Evolutionary conservation across 371 early-diverging fungal species (phyloP), one percentile per base, ranked within the genome.

Genomic region (Mortierella sp.): DNA sequence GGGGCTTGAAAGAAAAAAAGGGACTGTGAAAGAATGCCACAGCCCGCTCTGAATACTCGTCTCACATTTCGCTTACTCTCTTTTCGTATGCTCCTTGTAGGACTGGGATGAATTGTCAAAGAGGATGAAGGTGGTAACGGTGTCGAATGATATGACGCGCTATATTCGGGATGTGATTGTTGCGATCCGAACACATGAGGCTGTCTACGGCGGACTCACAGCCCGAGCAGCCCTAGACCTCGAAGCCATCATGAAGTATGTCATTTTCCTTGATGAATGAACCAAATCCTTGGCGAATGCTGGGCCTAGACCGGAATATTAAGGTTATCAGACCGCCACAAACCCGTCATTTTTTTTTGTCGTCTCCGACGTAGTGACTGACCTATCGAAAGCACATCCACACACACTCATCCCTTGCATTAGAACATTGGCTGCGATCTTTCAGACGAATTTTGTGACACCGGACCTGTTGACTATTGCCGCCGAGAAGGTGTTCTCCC

Each of bases 141-240:
- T 93, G 27, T 89, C 91, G 76, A 92, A 90, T 72, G 93, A 93
- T 58, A 91, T 93, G 71, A 90, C 88, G 43, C 78, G 93, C 4
- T 93, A 93, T 63, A 91, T 93, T 48, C 85, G 93, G 21, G 93
- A 93, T 83, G 91, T 93, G 63, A 90, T 93, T 3, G 93, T 93
- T 11, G 93, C 91, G 16, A 79, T 93, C 32, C 90, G 93, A 14
- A 92, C 92, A 8, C 93, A 93, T 78, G 92, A 92, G 8, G 77
- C 88, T 35, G 90, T 93, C 11, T 90, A 89, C 68, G 91, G 93
- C 41, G 93, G 93, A 0, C 48, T 93, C 38, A 93, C 93, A n/a
- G 89, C 93, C 11, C 81, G 93, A 48, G 88, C 93, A 43, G 92
- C 92, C 4, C 88, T 90, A 65, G 93, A 93, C 75, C 82, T 93